Evolutionary conservation across 1,284 basidiomycete species (phyloP).

Genomic region (Trametes versicolor): DNA sequence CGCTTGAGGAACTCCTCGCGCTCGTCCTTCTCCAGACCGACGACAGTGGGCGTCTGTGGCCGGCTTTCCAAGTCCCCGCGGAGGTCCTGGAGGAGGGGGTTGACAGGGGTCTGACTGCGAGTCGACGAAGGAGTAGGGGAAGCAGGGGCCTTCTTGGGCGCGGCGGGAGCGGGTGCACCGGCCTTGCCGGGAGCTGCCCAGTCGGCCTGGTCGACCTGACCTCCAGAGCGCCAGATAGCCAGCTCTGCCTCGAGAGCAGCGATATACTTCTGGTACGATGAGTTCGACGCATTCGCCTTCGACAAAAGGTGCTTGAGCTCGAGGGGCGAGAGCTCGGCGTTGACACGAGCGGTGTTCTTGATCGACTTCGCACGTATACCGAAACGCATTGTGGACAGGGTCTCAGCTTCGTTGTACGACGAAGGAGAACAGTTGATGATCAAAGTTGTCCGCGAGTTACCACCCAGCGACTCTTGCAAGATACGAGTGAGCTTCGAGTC

Average conservation of each 20-base stretch:
- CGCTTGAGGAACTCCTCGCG: constrained; percentile 95
- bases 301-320: constrained; percentile 94
- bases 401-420: constrained; percentile 96
- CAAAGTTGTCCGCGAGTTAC: constrained; percentile 98
- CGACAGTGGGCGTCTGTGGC: constrained; percentile 87
- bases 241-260: constrained; percentile 92
- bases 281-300: constrained; percentile 90
- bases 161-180: constrained; percentile 50
- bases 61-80: constrained; percentile 79
- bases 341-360: constrained; percentile 99
- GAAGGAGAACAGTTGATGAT: constrained; percentile 99
- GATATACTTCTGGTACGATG: constrained; percentile 89
- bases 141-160: constrained; percentile 70
- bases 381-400: constrained; percentile 96
- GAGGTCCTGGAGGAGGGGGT: constrained; percentile 81
- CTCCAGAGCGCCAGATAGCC: constrained; percentile 90
- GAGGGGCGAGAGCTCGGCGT: constrained; percentile 95
- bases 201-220: constrained; percentile 85
- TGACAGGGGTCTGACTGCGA: constrained; percentile 85
- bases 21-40: constrained; percentile 94
- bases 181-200: constrained; percentile 84
- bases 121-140: constrained; percentile 66
- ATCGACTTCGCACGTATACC: constrained; percentile 99
- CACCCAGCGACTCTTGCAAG: constrained; percentile 98
- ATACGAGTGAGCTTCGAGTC: constrained; percentile 99